phyloP scores from a whole-genome alignment of 495 filamentous ascomycete genomes.

The Durotheca rogersii region DNA sequence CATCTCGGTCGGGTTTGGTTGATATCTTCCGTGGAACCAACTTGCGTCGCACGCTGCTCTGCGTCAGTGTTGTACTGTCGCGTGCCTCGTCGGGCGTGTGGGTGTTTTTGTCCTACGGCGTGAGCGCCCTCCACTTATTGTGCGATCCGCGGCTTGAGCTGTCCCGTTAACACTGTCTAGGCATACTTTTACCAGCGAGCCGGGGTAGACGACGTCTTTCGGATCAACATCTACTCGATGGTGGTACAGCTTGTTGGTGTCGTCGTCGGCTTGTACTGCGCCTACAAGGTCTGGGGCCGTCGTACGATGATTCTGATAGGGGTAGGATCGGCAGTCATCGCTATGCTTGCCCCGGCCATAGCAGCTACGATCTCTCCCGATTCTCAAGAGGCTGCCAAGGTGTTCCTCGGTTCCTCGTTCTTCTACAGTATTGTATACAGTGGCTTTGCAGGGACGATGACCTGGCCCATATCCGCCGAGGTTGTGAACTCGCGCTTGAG shows the following conservation, averaged over 20 bases:
- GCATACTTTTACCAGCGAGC: constrained; percentile 41
- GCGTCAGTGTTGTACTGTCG: constrained; percentile 24
- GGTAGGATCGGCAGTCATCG: constrained; percentile 45
- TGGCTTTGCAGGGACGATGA: constrained; percentile 44
- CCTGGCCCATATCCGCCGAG: constrained; percentile 42
- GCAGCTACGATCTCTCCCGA: constrained; percentile 37
- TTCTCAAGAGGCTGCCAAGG: constrained; percentile 41
- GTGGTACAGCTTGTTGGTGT: constrained; percentile 47
- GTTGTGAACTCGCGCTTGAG: constrained; percentile 42
- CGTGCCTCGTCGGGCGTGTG: constrained; percentile 35
- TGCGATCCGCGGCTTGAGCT: constrained; percentile 2
- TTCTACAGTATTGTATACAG: constrained; percentile 43
- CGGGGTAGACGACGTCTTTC: constrained; percentile 31
- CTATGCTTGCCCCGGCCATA: constrained; percentile 31
- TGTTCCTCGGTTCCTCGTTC: constrained; percentile 44
- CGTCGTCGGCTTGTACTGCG: constrained; percentile 43
- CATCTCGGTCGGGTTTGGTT: constrained; percentile 19
- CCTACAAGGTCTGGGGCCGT: constrained; percentile 46
- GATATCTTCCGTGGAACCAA: constrained; percentile 36
- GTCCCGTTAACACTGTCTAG: constrained; percentile 18
- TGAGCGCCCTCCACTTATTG: constrained; percentile 18
- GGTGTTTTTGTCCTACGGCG: constrained; percentile 36
- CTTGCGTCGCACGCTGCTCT: constrained; percentile 35
- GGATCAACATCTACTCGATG: constrained; percentile 42
- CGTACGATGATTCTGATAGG: constrained; percentile 49